Evolutionary conservation across 2,329 filamentous ascomycete species (phyloP).

Genomic region (Penicillium sp.): DNA sequence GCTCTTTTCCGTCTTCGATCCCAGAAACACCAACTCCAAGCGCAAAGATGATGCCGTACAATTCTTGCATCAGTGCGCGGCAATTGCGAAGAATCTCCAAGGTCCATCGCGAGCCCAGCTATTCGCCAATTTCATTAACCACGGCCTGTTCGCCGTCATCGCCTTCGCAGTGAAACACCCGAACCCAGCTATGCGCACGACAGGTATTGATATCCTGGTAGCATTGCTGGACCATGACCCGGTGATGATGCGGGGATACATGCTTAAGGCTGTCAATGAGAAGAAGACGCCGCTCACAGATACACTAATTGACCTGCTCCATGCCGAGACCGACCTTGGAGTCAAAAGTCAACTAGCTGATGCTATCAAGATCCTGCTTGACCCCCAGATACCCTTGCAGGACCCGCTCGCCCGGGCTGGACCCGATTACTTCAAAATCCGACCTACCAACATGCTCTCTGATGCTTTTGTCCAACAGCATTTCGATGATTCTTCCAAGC

Average conservation of each 20-base stretch:
- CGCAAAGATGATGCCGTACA: constrained; percentile 91
- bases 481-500: constrained; percentile 82
- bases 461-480: constrained; percentile 84
- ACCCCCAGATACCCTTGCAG: constrained; percentile 63
- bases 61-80: constrained; percentile 95
- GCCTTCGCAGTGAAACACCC: constrained; percentile 85
- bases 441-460: constrained; percentile 69
- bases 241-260: constrained; percentile 87
- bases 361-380: constrained; percentile 88
- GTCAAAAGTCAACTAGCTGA: constrained; percentile 96
- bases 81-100: constrained; percentile 92
- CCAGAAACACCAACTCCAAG: constrained; percentile 62
- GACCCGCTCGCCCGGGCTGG: constrained; percentile 62
- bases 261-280: constrained; percentile 88
- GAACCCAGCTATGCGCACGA: constrained; percentile 82
- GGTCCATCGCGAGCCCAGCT: constrained; percentile 75
- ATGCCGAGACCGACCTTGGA: constrained; percentile 88
- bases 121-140: constrained; percentile 84
- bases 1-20: constrained; percentile 80
- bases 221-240: constrained; percentile 95
- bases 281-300: constrained; percentile 85
- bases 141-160: constrained; percentile 86
- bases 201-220: constrained; percentile 89
- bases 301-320: constrained; percentile 84
- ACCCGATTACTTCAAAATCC: constrained; percentile 67